Evolutionary conservation across 352 stramenopile species (phyloP).

Genomic region (Phytophthora lateralis): DNA sequence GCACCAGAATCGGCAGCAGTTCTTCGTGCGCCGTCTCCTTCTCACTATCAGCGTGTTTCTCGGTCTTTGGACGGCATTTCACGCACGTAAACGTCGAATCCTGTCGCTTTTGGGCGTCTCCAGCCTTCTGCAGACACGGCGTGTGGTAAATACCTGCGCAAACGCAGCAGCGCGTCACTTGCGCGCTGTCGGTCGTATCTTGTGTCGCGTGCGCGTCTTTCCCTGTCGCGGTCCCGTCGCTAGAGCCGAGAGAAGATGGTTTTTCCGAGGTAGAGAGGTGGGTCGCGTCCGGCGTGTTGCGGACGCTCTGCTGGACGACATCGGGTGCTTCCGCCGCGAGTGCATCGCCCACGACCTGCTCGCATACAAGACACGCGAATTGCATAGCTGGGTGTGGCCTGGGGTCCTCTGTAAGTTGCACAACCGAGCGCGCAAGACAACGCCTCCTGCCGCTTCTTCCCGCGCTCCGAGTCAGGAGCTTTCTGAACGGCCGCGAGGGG

Average conservation of each 20-base stretch:
- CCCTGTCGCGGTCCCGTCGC: background rate
- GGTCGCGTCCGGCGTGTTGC: slow-evolving; percentile 2
- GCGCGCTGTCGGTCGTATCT: background rate
- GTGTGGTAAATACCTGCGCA: slow-evolving; percentile 57
- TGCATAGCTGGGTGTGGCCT: slow-evolving; percentile 27
- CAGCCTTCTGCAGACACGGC: slow-evolving; percentile 32
- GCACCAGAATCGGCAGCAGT: slow-evolving; percentile 27
- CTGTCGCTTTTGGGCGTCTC: background rate
- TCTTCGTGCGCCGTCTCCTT: background rate
- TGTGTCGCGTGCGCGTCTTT: background rate
- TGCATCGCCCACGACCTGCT: slow-evolving; percentile 22
- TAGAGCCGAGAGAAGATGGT: slow-evolving; percentile 2
- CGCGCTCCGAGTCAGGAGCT: slow-evolving; percentile 21
- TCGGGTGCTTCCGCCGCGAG: slow-evolving; percentile 12
- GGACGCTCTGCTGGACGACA: slow-evolving; percentile 14
- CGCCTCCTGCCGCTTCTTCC: slow-evolving; percentile 27
- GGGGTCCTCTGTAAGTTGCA: slow-evolving; percentile 1
- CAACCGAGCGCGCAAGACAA: slow-evolving; percentile 14
- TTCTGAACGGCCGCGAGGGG: slow-evolving; percentile 7
- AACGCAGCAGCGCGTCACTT: slow-evolving; percentile 32
- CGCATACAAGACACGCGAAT: slow-evolving; percentile 52
- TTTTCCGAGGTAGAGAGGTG: slow-evolving; percentile 1
- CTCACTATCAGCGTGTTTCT: slow-evolving; percentile 8
- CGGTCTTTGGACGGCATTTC: slow-evolving; percentile 17
- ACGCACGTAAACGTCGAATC: slow-evolving; percentile 28